A percentile compares a stretch with the other conserved stretches of the same genome.
phyloP scores from a whole-genome alignment of 306 rosid species.

The Cicer judaicum region DNA sequence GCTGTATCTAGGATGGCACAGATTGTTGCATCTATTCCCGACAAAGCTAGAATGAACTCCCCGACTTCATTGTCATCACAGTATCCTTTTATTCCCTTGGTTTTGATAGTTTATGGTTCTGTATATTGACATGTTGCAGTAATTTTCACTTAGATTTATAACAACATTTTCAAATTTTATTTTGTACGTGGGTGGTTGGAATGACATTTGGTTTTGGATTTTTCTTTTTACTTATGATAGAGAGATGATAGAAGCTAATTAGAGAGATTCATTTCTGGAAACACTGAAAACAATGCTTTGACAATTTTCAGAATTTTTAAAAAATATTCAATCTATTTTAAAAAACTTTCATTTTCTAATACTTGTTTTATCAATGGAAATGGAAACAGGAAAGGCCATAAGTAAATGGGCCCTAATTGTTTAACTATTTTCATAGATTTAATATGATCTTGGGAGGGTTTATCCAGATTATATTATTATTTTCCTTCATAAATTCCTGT shows the following conservation, averaged over 20 bases:
- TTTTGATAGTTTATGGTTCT: constrained; percentile 32
- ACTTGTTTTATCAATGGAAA: too few relatives aligned
- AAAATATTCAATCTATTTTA: too few relatives aligned
- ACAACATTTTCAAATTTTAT: too few relatives aligned
- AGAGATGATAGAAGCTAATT: too few relatives aligned
- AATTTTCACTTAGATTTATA: neutral
- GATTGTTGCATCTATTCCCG: constrained; percentile 86
- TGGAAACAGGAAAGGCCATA: too few relatives aligned
- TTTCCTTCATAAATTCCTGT: constrained; percentile 30
- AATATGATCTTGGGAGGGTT: constrained; percentile 37
- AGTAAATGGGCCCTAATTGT: neutral
- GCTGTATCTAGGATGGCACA: constrained; percentile 70
- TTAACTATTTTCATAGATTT: constrained; percentile 9
- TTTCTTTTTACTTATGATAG: too few relatives aligned
- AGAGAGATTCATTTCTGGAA: too few relatives aligned
- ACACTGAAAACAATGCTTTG: too few relatives aligned
- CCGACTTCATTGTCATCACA: constrained; percentile 70
- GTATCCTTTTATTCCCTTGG: constrained; percentile 66
- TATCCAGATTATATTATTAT: constrained; percentile 22
- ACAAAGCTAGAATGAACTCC: constrained; percentile 80
- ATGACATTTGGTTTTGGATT: too few relatives aligned
- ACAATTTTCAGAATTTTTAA: too few relatives aligned
- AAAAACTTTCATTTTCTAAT: too few relatives aligned
- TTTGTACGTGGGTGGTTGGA: too few relatives aligned
- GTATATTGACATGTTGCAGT: constrained; percentile 32